A percentile compares a stretch with the other conserved stretches of the same genome.
Conservation (phyloP, 257 asterid genomes). For the Catharanthus roseus region DNA sequence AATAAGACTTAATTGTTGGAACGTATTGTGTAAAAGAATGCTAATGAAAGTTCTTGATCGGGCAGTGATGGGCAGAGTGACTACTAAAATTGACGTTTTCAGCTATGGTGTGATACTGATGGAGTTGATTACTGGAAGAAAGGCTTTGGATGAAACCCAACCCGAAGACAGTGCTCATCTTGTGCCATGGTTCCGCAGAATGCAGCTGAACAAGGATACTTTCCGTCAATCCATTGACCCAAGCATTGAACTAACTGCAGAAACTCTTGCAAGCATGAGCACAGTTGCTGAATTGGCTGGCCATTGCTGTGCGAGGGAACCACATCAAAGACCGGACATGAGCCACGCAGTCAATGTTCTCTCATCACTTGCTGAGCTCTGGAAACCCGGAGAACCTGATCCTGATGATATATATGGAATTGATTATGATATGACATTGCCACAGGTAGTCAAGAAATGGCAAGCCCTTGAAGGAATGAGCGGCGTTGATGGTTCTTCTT, state of each 20-base stretch:
- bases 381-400: slow-evolving; percentile 79
- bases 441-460: slow-evolving; percentile 88
- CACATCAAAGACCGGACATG: slow-evolving; percentile 84
- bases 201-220: slow-evolving; percentile 47
- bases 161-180: slow-evolving; percentile 70
- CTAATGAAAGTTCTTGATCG: slow-evolving; percentile 8
- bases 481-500: slow-evolving; percentile 43
- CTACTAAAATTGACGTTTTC: slow-evolving; percentile 73
- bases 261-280: slow-evolving; percentile 48
- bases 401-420: slow-evolving; percentile 65
- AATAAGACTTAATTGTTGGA: background rate
- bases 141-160: slow-evolving; percentile 50
- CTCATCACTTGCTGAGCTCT: slow-evolving; percentile 69
- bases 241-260: slow-evolving; percentile 42
- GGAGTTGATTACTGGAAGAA: slow-evolving; percentile 76
- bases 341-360: slow-evolving; percentile 73
- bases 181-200: slow-evolving; percentile 76
- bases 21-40: too few relatives aligned
- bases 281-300: slow-evolving; percentile 82
- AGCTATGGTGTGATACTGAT: slow-evolving; percentile 80
- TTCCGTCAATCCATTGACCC: slow-evolving; percentile 59
- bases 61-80: slow-evolving; percentile 79
- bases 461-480: slow-evolving; percentile 73
- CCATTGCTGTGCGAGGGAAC: slow-evolving; percentile 74
- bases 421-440: slow-evolving; percentile 69